Base-by-base conservation (phyloP, 805 yeast genomes). In the Candida coleopterorum region DNA sequence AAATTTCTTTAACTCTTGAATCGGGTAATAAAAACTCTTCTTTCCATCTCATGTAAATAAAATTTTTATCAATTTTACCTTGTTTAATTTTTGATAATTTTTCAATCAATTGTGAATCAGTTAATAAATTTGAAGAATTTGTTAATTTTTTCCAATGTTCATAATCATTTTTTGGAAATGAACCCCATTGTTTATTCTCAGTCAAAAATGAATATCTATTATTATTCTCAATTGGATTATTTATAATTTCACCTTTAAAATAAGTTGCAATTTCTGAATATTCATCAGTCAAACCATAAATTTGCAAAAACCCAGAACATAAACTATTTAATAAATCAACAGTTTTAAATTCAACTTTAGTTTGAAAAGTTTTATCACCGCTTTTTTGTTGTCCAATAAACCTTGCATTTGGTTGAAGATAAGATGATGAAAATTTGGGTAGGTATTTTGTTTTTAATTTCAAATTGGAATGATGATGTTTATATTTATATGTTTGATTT, bases 1-100 rank as follows among this genome's bases (percentile, higher is more conserved):
- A 66, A 39, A 74, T 74, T 46, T 71, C 76, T 41, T 68, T 74
- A n/a, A 81, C 62, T 39, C 63, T 60, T 21, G 87, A 79, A 59
- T 87, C 95, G 0, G 95, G 95, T 7, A 85, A 79, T 42, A 89
- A 61, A 52, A 87, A 87, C 50, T 79, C 76, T 58, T 89, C 97
- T 60, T 89, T 89, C 97, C 97, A 89, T 47, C 96, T 72, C 96
- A 89, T 89, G 55, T 79, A 89, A 5, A 89, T 60, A 49, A 50
- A 55, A 15, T 48, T 45, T 32, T 60, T 59, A 25, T 53, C 57
- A 22, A 45, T 34, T 16, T 65, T 64, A 20, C 49, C 31, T 9
- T 18, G 9, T 43, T 60, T 63, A 31, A 66, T 62, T 20, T 39
- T 42, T 12, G 41, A 40, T 37, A 67, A 52, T 35, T 55, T 56